Percentiles rank a stretch among this genome's conserved stretches.
phyloP scores from a whole-genome alignment of 2,329 filamentous ascomycete genomes.

The Aureobasidium subglaciale region DNA sequence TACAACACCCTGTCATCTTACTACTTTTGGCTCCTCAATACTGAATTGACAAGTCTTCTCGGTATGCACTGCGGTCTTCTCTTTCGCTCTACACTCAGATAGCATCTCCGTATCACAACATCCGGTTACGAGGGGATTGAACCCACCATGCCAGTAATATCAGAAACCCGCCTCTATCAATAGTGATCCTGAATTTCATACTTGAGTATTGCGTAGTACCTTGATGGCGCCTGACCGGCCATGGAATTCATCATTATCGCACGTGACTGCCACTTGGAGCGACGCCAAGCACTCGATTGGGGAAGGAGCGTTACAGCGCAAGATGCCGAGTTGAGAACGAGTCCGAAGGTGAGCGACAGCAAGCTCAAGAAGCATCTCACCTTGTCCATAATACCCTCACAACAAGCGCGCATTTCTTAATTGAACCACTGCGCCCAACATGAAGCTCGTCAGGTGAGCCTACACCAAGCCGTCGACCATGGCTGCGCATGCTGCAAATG shows the following conservation, averaged over 20 bases:
- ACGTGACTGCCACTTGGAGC: not conserved
- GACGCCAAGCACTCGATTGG: not conserved
- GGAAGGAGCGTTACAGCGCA: constrained; percentile 8
- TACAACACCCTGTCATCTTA: constrained; percentile 5
- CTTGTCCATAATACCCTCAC: not conserved
- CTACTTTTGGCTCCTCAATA: not conserved
- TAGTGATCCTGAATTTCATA: too few species aligned
- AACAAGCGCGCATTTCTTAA: constrained; percentile 5
- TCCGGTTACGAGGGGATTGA: too few species aligned
- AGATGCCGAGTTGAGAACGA: constrained; percentile 5
- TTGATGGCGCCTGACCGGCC: too few species aligned
- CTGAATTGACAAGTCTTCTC: not conserved
- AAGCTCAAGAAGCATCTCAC: not conserved
- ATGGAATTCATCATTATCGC: not conserved
- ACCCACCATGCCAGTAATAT: too few species aligned
- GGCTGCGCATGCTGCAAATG: constrained; percentile 18
- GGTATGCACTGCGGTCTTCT: not conserved
- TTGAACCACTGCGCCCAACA: constrained; percentile 42
- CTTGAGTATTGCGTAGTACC: too few species aligned
- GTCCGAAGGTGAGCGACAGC: not conserved
- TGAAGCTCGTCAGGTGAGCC: constrained; percentile 94
- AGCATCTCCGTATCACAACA: not conserved
- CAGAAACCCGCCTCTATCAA: too few species aligned
- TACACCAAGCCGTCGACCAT: constrained; percentile 16
- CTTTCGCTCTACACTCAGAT: not conserved